Evolutionary conservation across 306 rosid species (phyloP).

Genomic region (Ochetophila trinervis): DNA sequence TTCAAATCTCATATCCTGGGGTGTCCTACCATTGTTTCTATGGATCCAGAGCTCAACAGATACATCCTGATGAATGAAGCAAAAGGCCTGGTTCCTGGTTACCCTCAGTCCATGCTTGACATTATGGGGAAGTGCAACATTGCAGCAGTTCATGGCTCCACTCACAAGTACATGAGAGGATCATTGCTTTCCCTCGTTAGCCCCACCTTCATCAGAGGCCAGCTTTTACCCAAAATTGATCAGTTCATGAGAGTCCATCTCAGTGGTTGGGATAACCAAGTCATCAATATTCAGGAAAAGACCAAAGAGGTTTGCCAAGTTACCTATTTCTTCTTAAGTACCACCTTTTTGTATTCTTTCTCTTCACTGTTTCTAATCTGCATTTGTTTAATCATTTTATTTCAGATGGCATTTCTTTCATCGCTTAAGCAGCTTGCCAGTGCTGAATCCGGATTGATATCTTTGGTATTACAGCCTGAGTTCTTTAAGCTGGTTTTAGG

Average conservation of each 20-base stretch:
- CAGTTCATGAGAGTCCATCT: conserved; percentile 71
- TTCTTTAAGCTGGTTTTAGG: conserved; percentile 88
- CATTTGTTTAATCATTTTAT: not conserved
- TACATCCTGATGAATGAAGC: conserved; percentile 89
- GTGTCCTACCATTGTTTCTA: conserved; percentile 90
- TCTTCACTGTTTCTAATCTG: not conserved
- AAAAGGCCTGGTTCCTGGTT: conserved; percentile 94
- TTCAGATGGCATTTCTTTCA: conserved; percentile 85
- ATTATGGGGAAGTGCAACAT: conserved; percentile 85
- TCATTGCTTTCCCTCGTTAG: conserved; percentile 75
- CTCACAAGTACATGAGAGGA: conserved; percentile 89
- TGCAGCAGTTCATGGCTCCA: conserved; percentile 95
- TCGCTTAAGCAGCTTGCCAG: conserved; percentile 82
- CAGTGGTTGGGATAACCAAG: conserved; percentile 50
- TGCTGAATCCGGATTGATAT: conserved; percentile 44
- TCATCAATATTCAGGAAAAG: conserved; percentile 85
- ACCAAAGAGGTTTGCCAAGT: conserved; percentile 63
- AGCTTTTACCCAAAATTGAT: conserved; percentile 75
- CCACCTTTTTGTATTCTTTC: not conserved
- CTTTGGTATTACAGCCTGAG: conserved; percentile 58
- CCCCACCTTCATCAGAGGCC: conserved; percentile 62
- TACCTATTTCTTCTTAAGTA: not conserved
- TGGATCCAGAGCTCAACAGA: conserved; percentile 92
- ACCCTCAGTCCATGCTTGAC: conserved; percentile 93
- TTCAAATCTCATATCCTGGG: conserved; percentile 97